A percentile compares a stretch with the other conserved stretches of the same genome.
phyloP scores from a whole-genome alignment of 192 early-diverging fungal species.

The Piromyces finnis region DNA sequence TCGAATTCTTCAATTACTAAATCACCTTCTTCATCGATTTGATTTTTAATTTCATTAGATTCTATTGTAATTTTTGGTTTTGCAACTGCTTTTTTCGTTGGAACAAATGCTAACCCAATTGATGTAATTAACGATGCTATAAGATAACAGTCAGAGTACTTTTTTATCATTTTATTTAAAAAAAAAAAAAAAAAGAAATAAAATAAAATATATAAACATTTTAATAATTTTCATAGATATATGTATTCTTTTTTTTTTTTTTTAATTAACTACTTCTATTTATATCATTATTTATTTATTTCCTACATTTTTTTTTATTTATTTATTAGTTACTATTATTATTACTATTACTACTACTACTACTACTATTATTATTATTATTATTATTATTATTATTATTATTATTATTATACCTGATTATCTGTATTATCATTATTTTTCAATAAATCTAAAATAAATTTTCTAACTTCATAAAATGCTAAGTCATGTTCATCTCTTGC shows the following conservation, averaged over 20 bases:
- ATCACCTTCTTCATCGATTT: slow-evolving; percentile 16
- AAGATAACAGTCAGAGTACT: slow-evolving; percentile 67
- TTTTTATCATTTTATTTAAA: background rate
- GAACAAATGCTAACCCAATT: slow-evolving; percentile 43
- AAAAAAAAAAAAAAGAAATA: background rate
- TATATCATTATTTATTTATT: no score
- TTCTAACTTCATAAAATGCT: slow-evolving; percentile 36
- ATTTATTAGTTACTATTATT: no score
- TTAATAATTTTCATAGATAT: no score
- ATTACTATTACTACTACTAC: no score
- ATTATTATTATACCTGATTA: slow-evolving; percentile 28
- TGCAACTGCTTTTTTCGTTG: slow-evolving; percentile 15
- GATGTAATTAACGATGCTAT: slow-evolving; percentile 54
- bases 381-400: no score
- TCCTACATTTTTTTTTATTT: no score
- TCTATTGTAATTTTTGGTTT: slow-evolving; percentile 1
- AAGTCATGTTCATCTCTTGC: slow-evolving; percentile 33
- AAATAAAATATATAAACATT: background rate
- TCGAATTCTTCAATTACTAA: slow-evolving; percentile 29
- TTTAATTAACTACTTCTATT: no score
- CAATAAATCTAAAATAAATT: slow-evolving; percentile 57
- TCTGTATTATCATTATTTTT: slow-evolving; percentile 85
- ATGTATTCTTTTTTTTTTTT: no score
- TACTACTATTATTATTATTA: no score
- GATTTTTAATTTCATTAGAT: slow-evolving; percentile 13